Evolutionary conservation across 345 rosid species (phyloP).

Genomic region (Brassica juncea): DNA sequence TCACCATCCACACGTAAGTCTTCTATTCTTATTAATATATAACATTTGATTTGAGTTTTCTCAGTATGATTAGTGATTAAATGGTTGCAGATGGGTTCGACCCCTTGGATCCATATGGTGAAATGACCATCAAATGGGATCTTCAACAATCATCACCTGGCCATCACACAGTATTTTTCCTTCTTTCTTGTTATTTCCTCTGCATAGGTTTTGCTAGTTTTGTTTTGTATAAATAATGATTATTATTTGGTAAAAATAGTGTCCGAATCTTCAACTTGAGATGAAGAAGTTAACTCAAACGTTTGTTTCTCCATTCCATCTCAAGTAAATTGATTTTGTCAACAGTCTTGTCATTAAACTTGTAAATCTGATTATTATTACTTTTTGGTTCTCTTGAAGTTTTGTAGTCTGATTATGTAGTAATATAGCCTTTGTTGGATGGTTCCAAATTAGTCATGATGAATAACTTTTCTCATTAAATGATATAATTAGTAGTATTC

Average conservation of each 20-base stretch:
- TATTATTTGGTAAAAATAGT: not conserved
- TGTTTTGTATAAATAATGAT: not conserved
- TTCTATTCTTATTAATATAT: not conserved
- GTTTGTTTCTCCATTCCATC: slow-evolving; percentile 10
- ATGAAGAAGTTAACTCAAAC: slow-evolving; percentile 13
- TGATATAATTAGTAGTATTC: too few relatives aligned
- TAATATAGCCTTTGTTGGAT: too few relatives aligned
- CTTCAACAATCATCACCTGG: slow-evolving; percentile 46
- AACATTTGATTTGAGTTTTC: not conserved
- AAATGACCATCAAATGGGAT: slow-evolving; percentile 84
- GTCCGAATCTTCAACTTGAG: slow-evolving; percentile 27
- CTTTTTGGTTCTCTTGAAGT: not conserved
- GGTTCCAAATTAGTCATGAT: too few relatives aligned
- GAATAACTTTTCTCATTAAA: too few relatives aligned
- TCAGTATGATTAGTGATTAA: slow-evolving; percentile 6
- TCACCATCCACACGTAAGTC: slow-evolving; percentile 49
- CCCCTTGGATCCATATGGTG: slow-evolving; percentile 77
- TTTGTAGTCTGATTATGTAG: not conserved
- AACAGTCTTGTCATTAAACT: not conserved
- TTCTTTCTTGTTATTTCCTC: not conserved
- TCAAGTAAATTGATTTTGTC: not conserved
- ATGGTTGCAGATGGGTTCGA: slow-evolving; percentile 74
- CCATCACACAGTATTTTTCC: slow-evolving; percentile 47
- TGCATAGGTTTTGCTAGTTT: not conserved
- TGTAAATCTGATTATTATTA: not conserved